phyloP scores from a whole-genome alignment of 805 yeast species.

The Komagataella populi region DNA sequence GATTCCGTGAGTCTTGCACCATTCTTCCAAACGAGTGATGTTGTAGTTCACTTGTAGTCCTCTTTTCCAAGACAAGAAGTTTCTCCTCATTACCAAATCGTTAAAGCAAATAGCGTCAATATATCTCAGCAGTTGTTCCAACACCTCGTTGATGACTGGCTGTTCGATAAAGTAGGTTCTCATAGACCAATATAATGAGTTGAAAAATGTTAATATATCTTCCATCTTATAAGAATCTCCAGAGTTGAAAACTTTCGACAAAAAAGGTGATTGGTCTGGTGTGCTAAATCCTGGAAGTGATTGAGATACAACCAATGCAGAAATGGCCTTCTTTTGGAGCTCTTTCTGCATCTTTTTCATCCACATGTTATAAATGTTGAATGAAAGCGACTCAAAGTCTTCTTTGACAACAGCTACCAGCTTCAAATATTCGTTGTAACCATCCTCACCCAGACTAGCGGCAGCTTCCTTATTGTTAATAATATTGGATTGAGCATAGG shows the following conservation, averaged over 20 bases:
- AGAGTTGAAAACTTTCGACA: conserved; percentile 69
- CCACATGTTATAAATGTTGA: conserved; percentile 93
- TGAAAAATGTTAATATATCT: conserved; percentile 80
- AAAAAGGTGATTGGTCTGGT: conserved; percentile 66
- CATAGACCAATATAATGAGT: conserved; percentile 87
- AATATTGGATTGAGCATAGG: conserved; percentile 88
- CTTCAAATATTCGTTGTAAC: conserved; percentile 79
- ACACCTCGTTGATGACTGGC: conserved; percentile 72
- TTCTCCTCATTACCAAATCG: conserved; percentile 88
- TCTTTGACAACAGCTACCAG: conserved; percentile 85
- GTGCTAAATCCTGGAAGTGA: conserved; percentile 93
- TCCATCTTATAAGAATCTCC: conserved; percentile 81
- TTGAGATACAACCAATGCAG: conserved; percentile 93
- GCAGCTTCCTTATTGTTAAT: conserved; percentile 69
- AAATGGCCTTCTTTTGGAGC: conserved; percentile 79
- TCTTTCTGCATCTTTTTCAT: conserved; percentile 89
- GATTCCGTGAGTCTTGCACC: conserved; percentile 92
- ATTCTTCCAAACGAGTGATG: conserved; percentile 91
- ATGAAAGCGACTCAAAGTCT: conserved; percentile 86
- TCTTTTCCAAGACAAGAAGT: conserved; percentile 93
- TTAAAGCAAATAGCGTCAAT: conserved; percentile 92
- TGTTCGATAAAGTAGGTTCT: conserved; percentile 78
- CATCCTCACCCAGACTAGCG: conserved; percentile 78
- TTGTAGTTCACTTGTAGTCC: conserved; percentile 94
- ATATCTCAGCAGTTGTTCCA: conserved; percentile 68